Conservation (phyloP, 371 early-diverging fungal genomes). For the Zopfochytrium polystomum region DNA sequence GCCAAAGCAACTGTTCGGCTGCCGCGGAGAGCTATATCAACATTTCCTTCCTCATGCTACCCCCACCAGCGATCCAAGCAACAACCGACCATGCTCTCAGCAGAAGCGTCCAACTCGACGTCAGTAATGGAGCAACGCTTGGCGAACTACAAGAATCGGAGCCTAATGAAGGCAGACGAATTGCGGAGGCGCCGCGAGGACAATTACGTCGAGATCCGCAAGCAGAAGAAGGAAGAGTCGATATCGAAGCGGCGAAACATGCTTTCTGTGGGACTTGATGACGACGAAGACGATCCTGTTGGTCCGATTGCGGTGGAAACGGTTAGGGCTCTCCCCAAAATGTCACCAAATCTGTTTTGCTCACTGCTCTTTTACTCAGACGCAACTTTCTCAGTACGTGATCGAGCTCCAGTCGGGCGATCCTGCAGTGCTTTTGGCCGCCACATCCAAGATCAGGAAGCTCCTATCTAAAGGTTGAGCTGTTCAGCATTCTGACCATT, state of each 20-base stretch:
- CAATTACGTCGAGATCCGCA: constrained; percentile 88
- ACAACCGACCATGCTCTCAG: too few relatives aligned
- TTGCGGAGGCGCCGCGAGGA: constrained; percentile 90
- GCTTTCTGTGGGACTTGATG: neutral
- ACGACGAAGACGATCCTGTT: neutral
- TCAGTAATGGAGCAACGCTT: neutral
- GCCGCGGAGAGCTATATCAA: too few relatives aligned
- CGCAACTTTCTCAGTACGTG: constrained; percentile 35
- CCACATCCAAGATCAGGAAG: constrained; percentile 93
- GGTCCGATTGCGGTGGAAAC: neutral
- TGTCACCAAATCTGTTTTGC: too few relatives aligned
- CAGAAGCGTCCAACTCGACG: too few relatives aligned
- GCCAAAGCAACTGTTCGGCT: too few relatives aligned
- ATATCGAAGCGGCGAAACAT: constrained; percentile 70
- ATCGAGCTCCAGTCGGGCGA: constrained; percentile 80
- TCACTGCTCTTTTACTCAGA: neutral
- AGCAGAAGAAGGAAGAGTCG: constrained; percentile 93
- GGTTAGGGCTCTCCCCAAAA: neutral
- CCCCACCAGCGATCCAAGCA: too few relatives aligned
- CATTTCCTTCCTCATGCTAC: too few relatives aligned
- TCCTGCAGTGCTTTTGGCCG: too few relatives aligned
- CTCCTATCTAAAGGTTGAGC: constrained; percentile 79
- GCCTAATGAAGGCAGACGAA: constrained; percentile 86
- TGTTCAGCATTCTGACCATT: neutral
- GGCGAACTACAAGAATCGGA: constrained; percentile 59